Conservation (phyloP, 2,329 filamentous ascomycete genomes). For the Calonectria pseudoreteaudii region DNA sequence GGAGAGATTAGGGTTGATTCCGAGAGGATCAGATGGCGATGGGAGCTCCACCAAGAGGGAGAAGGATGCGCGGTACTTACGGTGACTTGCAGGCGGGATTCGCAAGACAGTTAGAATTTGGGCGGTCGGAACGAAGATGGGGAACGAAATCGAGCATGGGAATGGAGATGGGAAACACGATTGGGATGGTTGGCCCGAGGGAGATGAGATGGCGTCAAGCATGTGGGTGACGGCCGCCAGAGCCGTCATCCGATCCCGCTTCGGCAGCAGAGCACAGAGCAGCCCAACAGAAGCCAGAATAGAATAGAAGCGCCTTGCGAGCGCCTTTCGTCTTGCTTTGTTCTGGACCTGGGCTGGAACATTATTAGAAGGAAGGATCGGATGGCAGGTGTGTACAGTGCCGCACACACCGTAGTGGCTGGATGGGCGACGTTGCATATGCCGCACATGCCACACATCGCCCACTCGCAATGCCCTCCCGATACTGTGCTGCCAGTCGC, state of each 20-base stretch:
- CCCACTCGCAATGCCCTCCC: background rate
- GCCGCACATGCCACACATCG: background rate
- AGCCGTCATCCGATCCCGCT: conserved; percentile 8
- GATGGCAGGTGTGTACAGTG: background rate
- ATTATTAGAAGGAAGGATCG: background rate
- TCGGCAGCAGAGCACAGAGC: conserved; percentile 5
- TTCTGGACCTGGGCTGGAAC: background rate
- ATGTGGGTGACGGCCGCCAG: background rate
- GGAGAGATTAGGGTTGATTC: background rate
- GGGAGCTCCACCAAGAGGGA: background rate
- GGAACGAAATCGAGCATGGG: conserved; percentile 7
- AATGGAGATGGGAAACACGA: conserved; percentile 7
- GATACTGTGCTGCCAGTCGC: background rate
- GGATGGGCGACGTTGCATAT: background rate
- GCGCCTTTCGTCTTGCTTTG: background rate
- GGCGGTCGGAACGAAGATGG: conserved; percentile 7
- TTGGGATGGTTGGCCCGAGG: background rate
- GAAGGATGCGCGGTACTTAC: background rate
- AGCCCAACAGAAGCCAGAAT: conserved; percentile 6
- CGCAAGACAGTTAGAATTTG: background rate
- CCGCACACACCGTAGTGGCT: background rate
- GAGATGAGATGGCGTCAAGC: conserved; percentile 9
- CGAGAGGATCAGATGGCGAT: background rate
- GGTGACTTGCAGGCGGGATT: background rate
- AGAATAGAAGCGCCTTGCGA: background rate